phyloP scores from a whole-genome alignment of 2,329 filamentous ascomycete genomes.

The Epichloe coenophiala region DNA sequence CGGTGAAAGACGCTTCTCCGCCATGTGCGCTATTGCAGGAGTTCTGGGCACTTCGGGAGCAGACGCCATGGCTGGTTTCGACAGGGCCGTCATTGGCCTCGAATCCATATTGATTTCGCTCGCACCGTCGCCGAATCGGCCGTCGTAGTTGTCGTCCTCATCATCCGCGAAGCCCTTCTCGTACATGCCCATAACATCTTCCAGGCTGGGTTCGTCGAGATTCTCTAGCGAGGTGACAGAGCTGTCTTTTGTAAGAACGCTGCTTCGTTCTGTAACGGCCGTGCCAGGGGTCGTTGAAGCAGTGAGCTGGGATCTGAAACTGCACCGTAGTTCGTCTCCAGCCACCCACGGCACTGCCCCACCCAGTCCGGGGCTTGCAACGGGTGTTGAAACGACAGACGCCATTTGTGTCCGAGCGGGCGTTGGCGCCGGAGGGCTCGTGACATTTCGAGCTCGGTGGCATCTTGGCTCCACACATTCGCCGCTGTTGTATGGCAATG shows the following conservation, averaged over 20 bases:
- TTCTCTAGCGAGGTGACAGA: slow-evolving; percentile 50
- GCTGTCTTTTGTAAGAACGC: slow-evolving; percentile 66
- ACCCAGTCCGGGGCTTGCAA: slow-evolving; percentile 13
- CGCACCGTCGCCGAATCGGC: slow-evolving; percentile 10
- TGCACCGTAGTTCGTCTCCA: slow-evolving; percentile 39
- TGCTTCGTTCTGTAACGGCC: slow-evolving; percentile 66
- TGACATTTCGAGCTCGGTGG: slow-evolving; percentile 16
- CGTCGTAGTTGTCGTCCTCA: slow-evolving; percentile 25
- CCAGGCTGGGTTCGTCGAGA: slow-evolving; percentile 46
- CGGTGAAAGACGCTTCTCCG: slow-evolving; percentile 9
- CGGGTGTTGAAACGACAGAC: slow-evolving; percentile 20
- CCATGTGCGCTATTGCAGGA: slow-evolving; percentile 4
- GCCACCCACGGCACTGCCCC: slow-evolving; percentile 34
- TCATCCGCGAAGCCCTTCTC: slow-evolving; percentile 45
- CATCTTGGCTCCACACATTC: slow-evolving; percentile 25
- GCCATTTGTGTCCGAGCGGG: slow-evolving; percentile 16
- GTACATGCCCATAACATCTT: slow-evolving; percentile 60
- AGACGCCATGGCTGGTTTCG: slow-evolving; percentile 1
- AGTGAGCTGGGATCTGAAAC: slow-evolving; percentile 42
- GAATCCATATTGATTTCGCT: slow-evolving; percentile 1
- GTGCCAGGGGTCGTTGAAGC: slow-evolving; percentile 45
- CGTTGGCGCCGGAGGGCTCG: slow-evolving; percentile 11
- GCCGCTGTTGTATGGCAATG: slow-evolving; percentile 24
- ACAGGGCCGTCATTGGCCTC: slow-evolving; percentile 6
- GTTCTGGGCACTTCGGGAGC: background rate